Conservation (phyloP, 208 protist genomes). For the Trypanosoma lewisi region DNA sequence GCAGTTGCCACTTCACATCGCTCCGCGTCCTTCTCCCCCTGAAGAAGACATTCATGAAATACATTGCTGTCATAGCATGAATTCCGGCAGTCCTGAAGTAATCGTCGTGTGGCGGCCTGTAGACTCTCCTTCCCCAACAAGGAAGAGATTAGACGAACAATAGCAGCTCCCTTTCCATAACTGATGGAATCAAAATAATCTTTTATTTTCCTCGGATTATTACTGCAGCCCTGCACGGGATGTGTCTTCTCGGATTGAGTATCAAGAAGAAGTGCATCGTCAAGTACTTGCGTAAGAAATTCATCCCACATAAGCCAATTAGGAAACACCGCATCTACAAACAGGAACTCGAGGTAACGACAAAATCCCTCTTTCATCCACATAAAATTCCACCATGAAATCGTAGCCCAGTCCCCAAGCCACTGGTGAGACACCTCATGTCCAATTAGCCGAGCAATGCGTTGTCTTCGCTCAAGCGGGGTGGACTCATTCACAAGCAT, state of each 20-base stretch:
- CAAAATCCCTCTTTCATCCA: slow-evolving; percentile 98
- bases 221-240: slow-evolving; percentile 42
- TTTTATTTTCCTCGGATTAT: slow-evolving; percentile 33
- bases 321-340: slow-evolving; percentile 69
- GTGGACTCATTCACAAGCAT: slow-evolving; percentile 65
- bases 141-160: slow-evolving; percentile 78
- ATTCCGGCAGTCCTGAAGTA: slow-evolving; percentile 37
- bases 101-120: slow-evolving; percentile 27
- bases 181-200: slow-evolving; percentile 59
- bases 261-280: slow-evolving; percentile 43
- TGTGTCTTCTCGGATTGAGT: slow-evolving; percentile 34
- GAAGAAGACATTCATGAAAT: slow-evolving; percentile 41
- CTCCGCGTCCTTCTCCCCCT: neutral
- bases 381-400: slow-evolving; percentile 93
- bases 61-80: slow-evolving; percentile 30
- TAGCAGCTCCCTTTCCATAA: slow-evolving; percentile 77
- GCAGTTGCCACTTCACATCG: neutral
- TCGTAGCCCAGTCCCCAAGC: slow-evolving; percentile 94
- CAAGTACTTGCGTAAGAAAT: slow-evolving; percentile 44
- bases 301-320: slow-evolving; percentile 82
- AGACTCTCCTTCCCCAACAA: slow-evolving; percentile 35
- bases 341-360: slow-evolving; percentile 91
- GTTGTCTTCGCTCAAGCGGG: slow-evolving; percentile 57
- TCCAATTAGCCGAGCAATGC: slow-evolving; percentile 84
- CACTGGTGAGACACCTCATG: slow-evolving; percentile 95